These are phyloP conservation scores for Neurospora sp. DNA, from an alignment of 495 filamentous ascomycete species.

Conservation along the genomic window DNA sequence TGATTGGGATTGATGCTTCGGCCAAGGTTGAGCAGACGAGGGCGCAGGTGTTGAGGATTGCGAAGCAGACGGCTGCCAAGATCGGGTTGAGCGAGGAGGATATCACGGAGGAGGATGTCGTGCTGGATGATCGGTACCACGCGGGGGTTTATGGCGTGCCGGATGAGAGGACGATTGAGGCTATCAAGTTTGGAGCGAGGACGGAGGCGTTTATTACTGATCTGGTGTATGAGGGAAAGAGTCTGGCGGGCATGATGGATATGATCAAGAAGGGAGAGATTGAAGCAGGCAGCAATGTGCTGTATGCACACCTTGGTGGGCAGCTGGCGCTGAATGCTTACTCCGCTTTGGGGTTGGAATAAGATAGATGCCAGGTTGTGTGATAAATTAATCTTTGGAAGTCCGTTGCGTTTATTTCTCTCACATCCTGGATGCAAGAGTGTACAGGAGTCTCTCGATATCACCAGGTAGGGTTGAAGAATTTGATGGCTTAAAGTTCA, in stretches of 20 bases:
- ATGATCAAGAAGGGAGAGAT: conserved; percentile 50
- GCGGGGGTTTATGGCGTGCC: conserved; percentile 51
- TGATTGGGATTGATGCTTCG: conserved; percentile 54
- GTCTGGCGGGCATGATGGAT: conserved; percentile 54
- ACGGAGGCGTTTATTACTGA: conserved; percentile 60
- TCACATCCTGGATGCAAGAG: too few species aligned
- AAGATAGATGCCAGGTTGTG: not conserved
- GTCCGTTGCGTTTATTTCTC: too few species aligned
- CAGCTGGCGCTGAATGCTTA: conserved; percentile 55
- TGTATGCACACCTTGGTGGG: conserved; percentile 57
- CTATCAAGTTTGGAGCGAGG: conserved; percentile 49
- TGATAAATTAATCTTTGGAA: too few species aligned
- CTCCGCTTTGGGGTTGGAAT: conserved; percentile 10
- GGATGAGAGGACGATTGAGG: conserved; percentile 46
- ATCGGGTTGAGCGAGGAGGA: conserved; percentile 46
- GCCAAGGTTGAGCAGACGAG: conserved; percentile 46
- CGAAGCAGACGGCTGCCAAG: conserved; percentile 43
- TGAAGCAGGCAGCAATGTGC: conserved; percentile 39
- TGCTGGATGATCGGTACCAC: conserved; percentile 52
- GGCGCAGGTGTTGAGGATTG: conserved; percentile 51
- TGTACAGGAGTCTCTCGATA: too few species aligned
- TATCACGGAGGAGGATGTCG: conserved; percentile 45
- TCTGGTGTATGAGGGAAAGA: conserved; percentile 61
- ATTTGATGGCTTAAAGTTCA: not conserved
- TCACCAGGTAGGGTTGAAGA: not conserved